These are phyloP conservation scores for Beta corolliflora DNA, from an alignment of 179 eudicot species.

Conservation along the genomic window DNA sequence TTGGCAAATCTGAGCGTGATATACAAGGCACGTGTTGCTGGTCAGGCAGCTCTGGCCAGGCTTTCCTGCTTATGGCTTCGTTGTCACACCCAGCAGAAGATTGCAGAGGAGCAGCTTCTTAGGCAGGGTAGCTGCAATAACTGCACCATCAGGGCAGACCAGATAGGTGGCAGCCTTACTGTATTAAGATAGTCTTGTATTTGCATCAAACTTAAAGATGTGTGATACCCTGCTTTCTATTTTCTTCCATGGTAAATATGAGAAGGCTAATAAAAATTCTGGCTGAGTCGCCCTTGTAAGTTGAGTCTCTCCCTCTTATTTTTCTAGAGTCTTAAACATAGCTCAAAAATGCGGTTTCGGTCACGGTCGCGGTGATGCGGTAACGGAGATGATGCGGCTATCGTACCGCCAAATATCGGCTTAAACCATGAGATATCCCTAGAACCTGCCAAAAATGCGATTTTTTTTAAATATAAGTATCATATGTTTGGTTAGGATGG, in stretches of 20 bases:
- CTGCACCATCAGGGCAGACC: conserved; percentile 46
- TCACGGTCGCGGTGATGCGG: too few relatives aligned
- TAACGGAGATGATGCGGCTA: too few relatives aligned
- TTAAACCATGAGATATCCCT: too few relatives aligned
- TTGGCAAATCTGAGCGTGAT: conserved; percentile 53
- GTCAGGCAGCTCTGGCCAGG: conserved; percentile 63
- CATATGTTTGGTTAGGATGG: conserved; percentile 1
- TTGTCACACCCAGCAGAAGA: conserved; percentile 48
- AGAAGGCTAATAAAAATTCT: conserved; percentile 31
- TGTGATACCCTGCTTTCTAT: conserved; percentile 23
- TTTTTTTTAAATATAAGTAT: neutral
- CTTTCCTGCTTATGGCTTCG: conserved; percentile 73
- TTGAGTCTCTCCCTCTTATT: neutral
- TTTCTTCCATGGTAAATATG: conserved; percentile 31
- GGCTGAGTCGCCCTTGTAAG: conserved; percentile 19
- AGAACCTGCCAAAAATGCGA: too few relatives aligned
- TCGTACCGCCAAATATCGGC: too few relatives aligned
- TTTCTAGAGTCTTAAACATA: too few relatives aligned
- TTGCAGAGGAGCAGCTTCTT: conserved; percentile 39
- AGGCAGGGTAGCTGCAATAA: conserved; percentile 34
- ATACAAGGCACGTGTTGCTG: conserved; percentile 56
- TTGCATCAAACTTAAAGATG: conserved; percentile 25
- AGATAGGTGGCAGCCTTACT: conserved; percentile 45
- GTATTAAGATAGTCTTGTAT: conserved; percentile 40
- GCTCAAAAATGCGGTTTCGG: too few relatives aligned